Evolutionary conservation across 495 filamentous ascomycete species (phyloP).

Genomic region (Penicillium antarcticum): DNA sequence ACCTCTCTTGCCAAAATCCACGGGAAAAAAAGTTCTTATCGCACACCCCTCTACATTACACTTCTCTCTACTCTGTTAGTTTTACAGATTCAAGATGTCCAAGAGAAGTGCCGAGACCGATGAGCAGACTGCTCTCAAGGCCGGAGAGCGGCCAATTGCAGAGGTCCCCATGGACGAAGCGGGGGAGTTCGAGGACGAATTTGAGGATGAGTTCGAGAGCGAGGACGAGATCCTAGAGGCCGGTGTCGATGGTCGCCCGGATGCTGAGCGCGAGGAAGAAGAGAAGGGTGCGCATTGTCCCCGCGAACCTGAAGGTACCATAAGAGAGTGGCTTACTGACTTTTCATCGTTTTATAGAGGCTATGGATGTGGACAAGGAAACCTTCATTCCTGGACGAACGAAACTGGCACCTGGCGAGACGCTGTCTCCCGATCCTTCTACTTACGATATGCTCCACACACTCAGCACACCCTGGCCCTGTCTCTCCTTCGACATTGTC

Average conservation of each 20-base stretch:
- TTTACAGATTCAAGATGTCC: conserved; percentile 51
- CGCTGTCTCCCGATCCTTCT: conserved; percentile 80
- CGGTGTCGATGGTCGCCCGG: conserved; percentile 86
- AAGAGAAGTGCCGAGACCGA: conserved; percentile 62
- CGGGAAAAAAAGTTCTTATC: conserved; percentile 37
- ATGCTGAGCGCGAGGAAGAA: conserved; percentile 88
- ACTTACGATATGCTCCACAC: conserved; percentile 97
- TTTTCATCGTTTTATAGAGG: conserved; percentile 40
- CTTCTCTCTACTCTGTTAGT: conserved; percentile 7
- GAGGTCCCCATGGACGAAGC: conserved; percentile 56
- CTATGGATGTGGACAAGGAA: conserved; percentile 88
- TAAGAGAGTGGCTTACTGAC: conserved; percentile 2
- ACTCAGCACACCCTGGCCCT: conserved; percentile 90
- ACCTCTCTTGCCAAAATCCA: conserved; percentile 25
- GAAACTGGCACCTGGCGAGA: conserved; percentile 83
- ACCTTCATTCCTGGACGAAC: conserved; percentile 92
- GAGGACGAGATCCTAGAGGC: conserved; percentile 95
- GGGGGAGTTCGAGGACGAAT: conserved; percentile 94
- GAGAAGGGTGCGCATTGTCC: conserved; percentile 54
- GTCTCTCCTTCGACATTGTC: conserved; percentile 91
- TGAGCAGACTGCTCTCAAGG: conserved; percentile 62
- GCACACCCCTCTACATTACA: conserved; percentile 7
- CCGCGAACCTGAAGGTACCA: background rate
- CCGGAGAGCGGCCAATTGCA: conserved; percentile 58
- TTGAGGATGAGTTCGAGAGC: conserved; percentile 94